Evolutionary conservation across 345 rosid genomes (phyloP).

Genomic region (Rhodamnia argentea): DNA sequence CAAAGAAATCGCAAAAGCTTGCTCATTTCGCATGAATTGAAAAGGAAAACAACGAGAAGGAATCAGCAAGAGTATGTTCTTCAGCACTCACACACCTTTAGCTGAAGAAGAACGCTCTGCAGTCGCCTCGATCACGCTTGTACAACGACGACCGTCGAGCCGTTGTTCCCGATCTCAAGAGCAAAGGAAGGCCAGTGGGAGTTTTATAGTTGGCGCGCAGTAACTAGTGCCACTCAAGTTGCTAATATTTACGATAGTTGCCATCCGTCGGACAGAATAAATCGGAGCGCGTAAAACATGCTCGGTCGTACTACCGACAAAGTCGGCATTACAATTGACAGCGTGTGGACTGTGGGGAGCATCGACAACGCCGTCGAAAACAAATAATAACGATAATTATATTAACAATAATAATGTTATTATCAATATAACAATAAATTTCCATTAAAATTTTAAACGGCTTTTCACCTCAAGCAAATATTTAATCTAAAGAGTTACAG

Average conservation of each 20-base stretch:
- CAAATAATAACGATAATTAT: not conserved
- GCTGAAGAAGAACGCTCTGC: not conserved
- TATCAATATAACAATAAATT: too few species aligned
- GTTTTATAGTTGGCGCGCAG: not conserved
- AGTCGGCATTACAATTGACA: not conserved
- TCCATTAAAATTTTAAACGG: too few species aligned
- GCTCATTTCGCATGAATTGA: not conserved
- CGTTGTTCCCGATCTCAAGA: not conserved
- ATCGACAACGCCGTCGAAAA: not conserved
- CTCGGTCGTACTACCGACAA: fast-evolving
- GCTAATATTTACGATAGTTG: not conserved
- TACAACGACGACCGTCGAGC: not conserved
- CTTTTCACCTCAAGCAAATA: too few species aligned
- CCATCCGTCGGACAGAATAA: not conserved
- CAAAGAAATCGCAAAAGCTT: not conserved
- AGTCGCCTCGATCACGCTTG: not conserved
- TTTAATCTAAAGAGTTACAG: too few species aligned
- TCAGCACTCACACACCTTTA: not conserved
- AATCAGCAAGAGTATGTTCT: not conserved
- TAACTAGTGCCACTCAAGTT: not conserved
- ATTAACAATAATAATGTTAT: too few species aligned
- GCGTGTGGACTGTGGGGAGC: not conserved
- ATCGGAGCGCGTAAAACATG: not conserved
- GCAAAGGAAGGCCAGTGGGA: not conserved
- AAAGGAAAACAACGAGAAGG: not conserved